Evolutionary conservation across 2,329 filamentous ascomycete genomes (phyloP).

Genomic region (Herpotrichia juniperi): DNA sequence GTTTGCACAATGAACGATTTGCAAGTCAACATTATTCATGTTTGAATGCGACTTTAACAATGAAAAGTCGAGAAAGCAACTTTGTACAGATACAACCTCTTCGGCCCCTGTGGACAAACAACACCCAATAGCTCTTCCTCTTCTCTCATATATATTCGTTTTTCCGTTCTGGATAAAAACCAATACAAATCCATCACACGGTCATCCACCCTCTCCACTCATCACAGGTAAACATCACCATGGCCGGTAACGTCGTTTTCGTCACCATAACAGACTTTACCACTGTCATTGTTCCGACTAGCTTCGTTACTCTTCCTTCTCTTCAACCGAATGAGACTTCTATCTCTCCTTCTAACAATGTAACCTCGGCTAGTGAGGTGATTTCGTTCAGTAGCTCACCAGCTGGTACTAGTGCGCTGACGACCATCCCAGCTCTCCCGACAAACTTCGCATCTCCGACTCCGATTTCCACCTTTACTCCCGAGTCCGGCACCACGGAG

Average conservation of each 20-base stretch:
- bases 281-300: not conserved
- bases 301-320: not conserved
- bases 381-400: not conserved
- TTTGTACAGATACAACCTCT: too few species aligned
- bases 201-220: not conserved
- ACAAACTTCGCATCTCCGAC: not conserved
- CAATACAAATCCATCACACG: not conserved
- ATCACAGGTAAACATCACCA: not conserved
- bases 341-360: not conserved
- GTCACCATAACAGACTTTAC: not conserved
- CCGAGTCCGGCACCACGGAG: not conserved
- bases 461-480: not conserved
- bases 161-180: not conserved
- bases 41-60: too few species aligned
- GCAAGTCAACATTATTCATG: too few species aligned
- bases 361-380: not conserved
- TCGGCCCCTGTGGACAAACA: not conserved
- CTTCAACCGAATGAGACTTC: not conserved
- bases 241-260: not conserved
- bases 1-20: too few species aligned
- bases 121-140: not conserved
- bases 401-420: not conserved
- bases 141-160: not conserved
- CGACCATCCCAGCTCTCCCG: not conserved
- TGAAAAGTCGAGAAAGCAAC: not conserved